Percentiles rank a stretch among this genome's conserved stretches.
Conservation (phyloP, 2,329 filamentous ascomycete species). For the Neopestalotiopsis sp. region DNA sequence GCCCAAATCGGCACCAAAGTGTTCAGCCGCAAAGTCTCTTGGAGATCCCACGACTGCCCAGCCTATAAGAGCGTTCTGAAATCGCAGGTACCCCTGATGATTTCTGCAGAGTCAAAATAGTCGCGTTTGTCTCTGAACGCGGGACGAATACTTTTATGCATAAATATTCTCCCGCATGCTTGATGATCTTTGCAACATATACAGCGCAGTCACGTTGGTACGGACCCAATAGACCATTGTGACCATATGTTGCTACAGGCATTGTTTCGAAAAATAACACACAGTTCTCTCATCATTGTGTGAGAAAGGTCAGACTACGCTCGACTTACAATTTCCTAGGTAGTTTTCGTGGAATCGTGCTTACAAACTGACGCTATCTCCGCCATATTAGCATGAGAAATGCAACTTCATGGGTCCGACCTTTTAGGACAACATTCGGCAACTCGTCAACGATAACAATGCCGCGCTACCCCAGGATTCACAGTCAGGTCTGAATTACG, state of each 20-base stretch:
- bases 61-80: background rate
- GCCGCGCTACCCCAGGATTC: too few species aligned
- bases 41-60: background rate
- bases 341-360: background rate
- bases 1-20: background rate
- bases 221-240: background rate
- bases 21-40: background rate
- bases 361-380: background rate
- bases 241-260: background rate
- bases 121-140: background rate
- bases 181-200: background rate
- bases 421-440: background rate
- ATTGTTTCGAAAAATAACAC: background rate
- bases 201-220: background rate
- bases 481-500: too few species aligned
- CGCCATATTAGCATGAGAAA: background rate
- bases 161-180: background rate
- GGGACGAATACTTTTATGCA: background rate
- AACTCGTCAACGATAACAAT: background rate
- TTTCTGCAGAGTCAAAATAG: background rate
- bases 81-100: background rate
- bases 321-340: background rate
- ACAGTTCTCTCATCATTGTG: background rate
- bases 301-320: background rate
- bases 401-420: background rate